Evolutionary conservation across 2,329 filamentous ascomycete genomes (phyloP).

Genomic region (Pseudogymnoascus sp.): DNA sequence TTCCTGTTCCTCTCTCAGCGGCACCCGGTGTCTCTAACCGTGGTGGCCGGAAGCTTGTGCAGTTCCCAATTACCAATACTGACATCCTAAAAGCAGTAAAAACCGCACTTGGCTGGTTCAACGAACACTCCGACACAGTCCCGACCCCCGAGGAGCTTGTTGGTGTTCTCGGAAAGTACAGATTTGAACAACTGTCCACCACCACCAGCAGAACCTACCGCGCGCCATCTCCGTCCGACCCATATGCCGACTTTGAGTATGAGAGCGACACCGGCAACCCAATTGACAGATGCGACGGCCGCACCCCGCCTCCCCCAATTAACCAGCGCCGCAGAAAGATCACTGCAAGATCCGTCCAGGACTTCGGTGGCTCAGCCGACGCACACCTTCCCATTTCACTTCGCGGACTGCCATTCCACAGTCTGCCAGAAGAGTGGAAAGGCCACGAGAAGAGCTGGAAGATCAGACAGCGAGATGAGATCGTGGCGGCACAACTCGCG

Average conservation of each 20-base stretch:
- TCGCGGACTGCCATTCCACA: neutral
- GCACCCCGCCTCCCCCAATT: neutral
- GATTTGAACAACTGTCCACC: neutral
- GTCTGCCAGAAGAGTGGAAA: neutral
- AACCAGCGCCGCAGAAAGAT: neutral
- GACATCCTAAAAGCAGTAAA: neutral
- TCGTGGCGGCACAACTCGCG: neutral
- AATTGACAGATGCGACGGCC: neutral
- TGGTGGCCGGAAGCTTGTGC: neutral
- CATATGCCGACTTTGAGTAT: neutral
- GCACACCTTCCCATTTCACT: neutral
- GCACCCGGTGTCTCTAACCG: neutral
- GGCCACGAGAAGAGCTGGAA: neutral
- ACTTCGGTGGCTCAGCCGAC: neutral
- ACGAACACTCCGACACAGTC: neutral
- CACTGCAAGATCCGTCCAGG: neutral
- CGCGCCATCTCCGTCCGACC: neutral
- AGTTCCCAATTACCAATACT: neutral
- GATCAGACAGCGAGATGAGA: neutral
- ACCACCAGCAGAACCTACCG: neutral
- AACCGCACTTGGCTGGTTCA: neutral
- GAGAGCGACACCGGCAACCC: constrained; percentile 1
- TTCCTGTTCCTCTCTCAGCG: neutral
- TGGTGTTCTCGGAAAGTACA: neutral
- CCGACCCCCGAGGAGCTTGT: neutral